Base-by-base conservation (phyloP, 495 filamentous ascomycete species). In the Pyronema omphalodes region DNA sequence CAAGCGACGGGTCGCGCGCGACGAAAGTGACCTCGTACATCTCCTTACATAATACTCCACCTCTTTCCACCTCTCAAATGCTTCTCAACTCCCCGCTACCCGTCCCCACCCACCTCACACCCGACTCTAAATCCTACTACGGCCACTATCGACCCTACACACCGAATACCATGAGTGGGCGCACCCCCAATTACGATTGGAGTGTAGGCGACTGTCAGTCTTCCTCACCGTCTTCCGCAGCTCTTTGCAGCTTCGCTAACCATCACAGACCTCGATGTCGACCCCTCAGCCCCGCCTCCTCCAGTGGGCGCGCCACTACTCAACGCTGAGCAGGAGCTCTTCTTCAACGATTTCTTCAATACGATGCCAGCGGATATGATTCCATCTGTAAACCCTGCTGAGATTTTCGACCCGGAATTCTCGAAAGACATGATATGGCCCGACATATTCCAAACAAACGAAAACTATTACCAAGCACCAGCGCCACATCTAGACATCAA, bases 71-170 rank as follows among this genome's bases (percentile, higher is more conserved):
- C 41, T 37, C 11, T 18, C 50, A 43, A 40, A 40, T 40, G 58
- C 64, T 63, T 56, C 60, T 64, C 60, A 60, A 63, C 57, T 53
- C 60, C 52, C 58, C 61, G 48, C 61, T 60, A 48, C 52, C 57
- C 44, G 52, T 58, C 51, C 60, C 60, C 61, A 52, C 63, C 39
- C 61, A 36, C 17, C 44, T 14, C 44, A 52, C 40, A 18, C 50
- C 48, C 9, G 19, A 51, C 52, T 60, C 39, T 4, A 54, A 54
- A 29, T 54, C 44, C 35, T 18, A 9, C 17, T 40, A 45, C 52
- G 41, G 41, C 36, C 9, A 35, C 29, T 11, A 41, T n/a, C 19
- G 23, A 29, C 23, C 23, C 23, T 29, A 29, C 23, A 29, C 23
- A 1, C 5, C 23, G 23, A 29, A 29, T 5, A 29, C 23, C 23